Base-by-base conservation (phyloP, 805 yeast species). In the Candida berthetii region DNA sequence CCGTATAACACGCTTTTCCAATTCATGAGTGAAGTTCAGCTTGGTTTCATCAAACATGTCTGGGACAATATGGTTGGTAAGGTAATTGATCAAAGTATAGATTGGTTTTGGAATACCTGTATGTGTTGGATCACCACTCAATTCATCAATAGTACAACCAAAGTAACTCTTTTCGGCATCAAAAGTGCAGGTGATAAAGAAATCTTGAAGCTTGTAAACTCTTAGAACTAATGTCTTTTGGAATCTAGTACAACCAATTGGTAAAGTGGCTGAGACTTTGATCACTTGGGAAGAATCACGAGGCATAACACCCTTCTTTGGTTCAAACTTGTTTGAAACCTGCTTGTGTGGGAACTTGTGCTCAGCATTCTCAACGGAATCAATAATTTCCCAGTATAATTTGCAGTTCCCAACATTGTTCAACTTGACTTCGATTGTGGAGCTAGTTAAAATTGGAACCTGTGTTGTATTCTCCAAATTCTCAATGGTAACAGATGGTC, bases 401-500 rank as follows among this genome's bases (percentile, higher is more conserved):
- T 50, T 47, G 27, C 66, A 68, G 13, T 60, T 57, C 15, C 69
- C 69, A 5, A 52, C 43, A 44, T 71, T 72, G 22, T 41, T 53
- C 16, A 76, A 39, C 14, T 52, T 57, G n/a, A 52, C 47, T 8
- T 48, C 49, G 5, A 38, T 50, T 40, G 35, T 55, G 29, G 37
- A 61, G 43, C 35, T 61, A 55, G 31, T 55, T 47, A 33, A 50
- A n/a, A 49, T 62, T 8, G 49, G 48, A 54, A 35, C 47, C 36
- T 11, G 53, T 35, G 17, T 45, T 42, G 22, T 65, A 41, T 32
- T 68, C 66, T 40, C 69, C 45, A 27, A 62, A 57, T 35, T 57
- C 47, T 19, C 43, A 18, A 76, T 68, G 2, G 55, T 52, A 2
- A 76, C 65, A 3, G 53, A 51, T 1, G 74, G 68, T 20, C 76